Conservation (phyloP, 805 yeast genomes). For the Ogataea populi-albae region DNA sequence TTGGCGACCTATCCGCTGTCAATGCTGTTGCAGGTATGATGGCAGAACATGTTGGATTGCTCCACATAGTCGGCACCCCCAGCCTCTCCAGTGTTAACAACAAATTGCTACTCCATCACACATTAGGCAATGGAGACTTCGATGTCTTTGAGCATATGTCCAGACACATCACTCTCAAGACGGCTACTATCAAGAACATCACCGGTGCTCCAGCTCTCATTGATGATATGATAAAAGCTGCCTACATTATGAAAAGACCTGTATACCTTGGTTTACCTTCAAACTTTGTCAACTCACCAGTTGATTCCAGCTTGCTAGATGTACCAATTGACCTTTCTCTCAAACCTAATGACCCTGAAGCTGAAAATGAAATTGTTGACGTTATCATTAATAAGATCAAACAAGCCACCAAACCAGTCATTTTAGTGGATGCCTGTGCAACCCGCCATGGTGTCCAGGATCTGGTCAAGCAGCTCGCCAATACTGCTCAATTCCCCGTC, state of each 20-base stretch:
- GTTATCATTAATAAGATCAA: conserved; percentile 49
- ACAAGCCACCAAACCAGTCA: conserved; percentile 64
- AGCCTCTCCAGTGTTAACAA: conserved; percentile 69
- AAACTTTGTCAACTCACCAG: conserved; percentile 65
- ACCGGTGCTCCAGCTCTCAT: conserved; percentile 65
- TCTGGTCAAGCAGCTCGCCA: conserved; percentile 63
- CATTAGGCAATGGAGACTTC: conserved; percentile 81
- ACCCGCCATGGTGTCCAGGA: conserved; percentile 66
- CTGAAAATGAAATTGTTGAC: conserved; percentile 62
- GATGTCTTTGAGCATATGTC: conserved; percentile 79
- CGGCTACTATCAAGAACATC: conserved; percentile 62
- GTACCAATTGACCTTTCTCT: conserved; percentile 63
- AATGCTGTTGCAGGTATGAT: conserved; percentile 87
- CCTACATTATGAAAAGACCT: conserved; percentile 72
- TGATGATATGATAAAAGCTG: conserved; percentile 71
- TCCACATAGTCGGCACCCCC: conserved; percentile 87
- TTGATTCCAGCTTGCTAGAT: conserved; percentile 54
- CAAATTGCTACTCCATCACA: conserved; percentile 75
- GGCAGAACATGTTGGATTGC: conserved; percentile 84
- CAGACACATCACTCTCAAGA: conserved; percentile 63
- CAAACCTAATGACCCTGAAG: conserved; percentile 55
- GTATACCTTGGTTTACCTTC: conserved; percentile 83
- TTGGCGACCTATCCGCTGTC: conserved; percentile 81
- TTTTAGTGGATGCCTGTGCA: conserved; percentile 86
- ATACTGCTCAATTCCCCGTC: conserved; percentile 72